Percentiles rank a stretch among this genome's conserved stretches.
These are phyloP conservation scores for Phytophthora sojae DNA, from an alignment of 352 stramenopile genomes.

Conservation along the genomic window DNA sequence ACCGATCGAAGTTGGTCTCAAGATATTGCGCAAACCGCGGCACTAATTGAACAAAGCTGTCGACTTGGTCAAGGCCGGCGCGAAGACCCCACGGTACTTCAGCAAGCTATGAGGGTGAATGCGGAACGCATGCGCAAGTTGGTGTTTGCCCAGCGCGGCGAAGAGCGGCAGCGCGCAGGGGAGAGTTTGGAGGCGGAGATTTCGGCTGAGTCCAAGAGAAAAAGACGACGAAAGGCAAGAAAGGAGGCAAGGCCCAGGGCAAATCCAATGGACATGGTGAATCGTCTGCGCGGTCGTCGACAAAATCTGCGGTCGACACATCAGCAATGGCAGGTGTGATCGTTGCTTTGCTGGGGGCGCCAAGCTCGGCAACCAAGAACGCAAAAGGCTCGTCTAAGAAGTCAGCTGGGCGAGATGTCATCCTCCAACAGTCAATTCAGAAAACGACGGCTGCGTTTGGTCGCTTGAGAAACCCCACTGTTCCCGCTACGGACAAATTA, in stretches of 20 bases:
- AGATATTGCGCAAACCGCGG: not conserved
- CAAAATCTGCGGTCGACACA: not conserved
- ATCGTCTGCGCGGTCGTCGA: not conserved
- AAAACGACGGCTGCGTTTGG: slow-evolving; percentile 8
- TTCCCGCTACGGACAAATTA: not conserved
- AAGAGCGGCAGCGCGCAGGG: not conserved
- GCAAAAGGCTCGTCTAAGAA: not conserved
- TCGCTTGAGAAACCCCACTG: slow-evolving; percentile 8
- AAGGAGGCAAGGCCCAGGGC: slow-evolving; percentile 19
- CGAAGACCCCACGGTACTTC: not conserved
- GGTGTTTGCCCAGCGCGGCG: not conserved
- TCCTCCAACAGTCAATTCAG: not conserved
- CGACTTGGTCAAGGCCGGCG: not conserved
- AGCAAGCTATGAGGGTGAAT: not conserved
- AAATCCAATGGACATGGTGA: slow-evolving; percentile 11
- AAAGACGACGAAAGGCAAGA: slow-evolving; percentile 24
- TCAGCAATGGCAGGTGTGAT: slow-evolving; percentile 1
- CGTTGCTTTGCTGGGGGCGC: slow-evolving; percentile 1
- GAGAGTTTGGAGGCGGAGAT: not conserved
- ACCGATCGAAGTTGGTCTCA: slow-evolving; percentile 2
- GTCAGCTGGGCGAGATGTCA: not conserved
- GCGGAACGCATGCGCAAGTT: not conserved
- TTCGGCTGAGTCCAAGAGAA: not conserved
- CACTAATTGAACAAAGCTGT: not conserved
- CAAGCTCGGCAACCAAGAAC: not conserved